Base-by-base conservation (phyloP, 2,329 filamentous ascomycete genomes). In the Penicillium verrucosum region DNA sequence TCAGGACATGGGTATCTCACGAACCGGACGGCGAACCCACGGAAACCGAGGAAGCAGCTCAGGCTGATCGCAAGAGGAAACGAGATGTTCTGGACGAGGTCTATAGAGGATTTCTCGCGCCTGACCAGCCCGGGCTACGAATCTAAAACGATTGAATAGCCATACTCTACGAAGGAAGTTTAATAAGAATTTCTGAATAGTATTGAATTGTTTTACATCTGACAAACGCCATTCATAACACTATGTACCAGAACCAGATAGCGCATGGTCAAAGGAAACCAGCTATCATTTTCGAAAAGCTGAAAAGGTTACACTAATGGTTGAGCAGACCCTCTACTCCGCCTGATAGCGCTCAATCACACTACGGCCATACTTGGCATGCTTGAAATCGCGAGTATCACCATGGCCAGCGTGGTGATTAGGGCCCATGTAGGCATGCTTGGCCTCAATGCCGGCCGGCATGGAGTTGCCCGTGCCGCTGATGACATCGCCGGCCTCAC, bases 51-150 rank as follows among this genome's bases (percentile, higher is more conserved):
- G 76, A 81, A 23, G 77, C 79, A n/a, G 83, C 81, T 60, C 75
- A 77, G 37, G 69, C 73, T 11, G 75, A 74, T 51, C 81, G 79
- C 59, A 86, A 86, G 64, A 81, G 84, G 61, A 96, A 96, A 76
- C 81, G 90, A 42, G 87, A 90, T 69, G 87, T 88, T 0, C 78
- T 97, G 2, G 87, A 95, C 49, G 85, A 92, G 67, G 87, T 94
- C 5, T 95, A 91, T 65, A 83, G 82, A 61, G 90, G 88, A 54
- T 77, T 97, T 65, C 90, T 90, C 72, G 86, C 25, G 18, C 42
- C 54, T 23, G 51, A 50, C 2, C 30, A 55, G 16, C 27, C 54
- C 9, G 49, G 14, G 16, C 29, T 57, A 34, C 42, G 51, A 37
- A 44, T 44, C 11, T 58, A 40, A 57, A 16, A 43, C 7, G 5